Percentiles rank a stretch among this genome's conserved stretches.
These are phyloP conservation scores for Podospora anserina DNA, from an alignment of 495 filamentous ascomycete species.

Conservation along the genomic window DNA sequence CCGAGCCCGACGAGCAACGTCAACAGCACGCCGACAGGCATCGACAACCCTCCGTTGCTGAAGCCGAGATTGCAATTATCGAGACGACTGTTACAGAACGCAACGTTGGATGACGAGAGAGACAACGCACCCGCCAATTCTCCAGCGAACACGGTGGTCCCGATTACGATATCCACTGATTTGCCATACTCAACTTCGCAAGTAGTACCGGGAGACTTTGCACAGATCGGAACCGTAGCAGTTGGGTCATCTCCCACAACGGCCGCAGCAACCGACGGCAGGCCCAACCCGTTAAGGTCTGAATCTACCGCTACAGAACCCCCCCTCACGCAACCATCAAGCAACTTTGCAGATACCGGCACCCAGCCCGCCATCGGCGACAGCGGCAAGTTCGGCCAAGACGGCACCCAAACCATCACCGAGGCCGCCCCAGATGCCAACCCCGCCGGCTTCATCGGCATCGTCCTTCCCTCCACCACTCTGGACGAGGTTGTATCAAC, in stretches of 20 bases:
- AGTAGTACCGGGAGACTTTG: neutral
- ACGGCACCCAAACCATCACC: neutral
- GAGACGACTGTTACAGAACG: neutral
- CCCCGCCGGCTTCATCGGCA: neutral
- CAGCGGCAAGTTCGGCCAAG: neutral
- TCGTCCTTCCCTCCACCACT: conserved; percentile 4
- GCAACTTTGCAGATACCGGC: neutral
- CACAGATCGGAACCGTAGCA: too few relatives aligned
- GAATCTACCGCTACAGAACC: neutral
- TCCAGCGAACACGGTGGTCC: neutral
- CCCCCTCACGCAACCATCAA: neutral
- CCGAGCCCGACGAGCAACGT: neutral
- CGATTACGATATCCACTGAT: neutral
- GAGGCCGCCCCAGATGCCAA: neutral
- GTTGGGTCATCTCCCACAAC: neutral
- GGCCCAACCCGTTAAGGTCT: neutral
- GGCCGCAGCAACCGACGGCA: neutral
- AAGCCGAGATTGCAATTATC: neutral
- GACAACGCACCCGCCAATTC: neutral
- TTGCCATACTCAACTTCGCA: neutral
- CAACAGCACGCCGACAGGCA: neutral
- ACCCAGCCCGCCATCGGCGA: neutral
- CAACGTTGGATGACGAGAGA: neutral
- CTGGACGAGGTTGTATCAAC: conserved; percentile 2
- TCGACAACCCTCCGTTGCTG: neutral